Conservation (phyloP, 2,329 filamentous ascomycete species). For the Exophiala sideris region DNA sequence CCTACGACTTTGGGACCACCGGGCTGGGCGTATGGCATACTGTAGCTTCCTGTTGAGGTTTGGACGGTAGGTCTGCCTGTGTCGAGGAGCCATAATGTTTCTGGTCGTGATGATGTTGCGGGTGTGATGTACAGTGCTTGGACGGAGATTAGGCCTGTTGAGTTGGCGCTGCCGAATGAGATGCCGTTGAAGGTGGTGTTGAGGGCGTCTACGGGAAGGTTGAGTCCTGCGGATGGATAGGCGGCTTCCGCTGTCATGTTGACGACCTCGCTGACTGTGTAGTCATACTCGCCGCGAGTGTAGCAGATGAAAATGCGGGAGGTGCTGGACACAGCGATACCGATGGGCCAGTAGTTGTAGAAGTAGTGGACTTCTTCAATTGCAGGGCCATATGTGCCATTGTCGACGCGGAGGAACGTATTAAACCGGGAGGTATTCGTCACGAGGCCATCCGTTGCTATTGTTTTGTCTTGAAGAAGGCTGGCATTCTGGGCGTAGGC, state of each 20-base stretch:
- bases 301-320: constrained; percentile 47
- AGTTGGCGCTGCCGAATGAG: constrained; percentile 45
- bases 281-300: constrained; percentile 45
- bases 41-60: constrained; percentile 35
- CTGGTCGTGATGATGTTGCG: constrained; percentile 33
- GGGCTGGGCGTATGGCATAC: constrained; percentile 44
- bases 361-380: constrained; percentile 51
- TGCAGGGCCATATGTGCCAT: constrained; percentile 46
- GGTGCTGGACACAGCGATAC: constrained; percentile 42
- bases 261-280: constrained; percentile 47
- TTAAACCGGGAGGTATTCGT: constrained; percentile 12
- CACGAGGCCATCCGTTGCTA: constrained; percentile 14
- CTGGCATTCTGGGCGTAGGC: constrained; percentile 8
- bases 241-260: constrained; percentile 48
- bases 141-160: constrained; percentile 41
- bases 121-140: constrained; percentile 47
- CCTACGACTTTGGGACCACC: constrained; percentile 47
- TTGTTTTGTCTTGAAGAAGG: constrained; percentile 15
- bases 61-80: constrained; percentile 45
- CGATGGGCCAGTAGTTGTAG: constrained; percentile 48
- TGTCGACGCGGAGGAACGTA: constrained; percentile 41
- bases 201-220: constrained; percentile 34
- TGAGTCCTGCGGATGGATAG: constrained; percentile 43
- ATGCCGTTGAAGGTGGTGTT: constrained; percentile 43
- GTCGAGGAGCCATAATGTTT: constrained; percentile 47